A percentile compares a stretch with the other conserved stretches of the same genome.
phyloP scores from a whole-genome alignment of 306 rosid species.

The Canavalia ensiformis region DNA sequence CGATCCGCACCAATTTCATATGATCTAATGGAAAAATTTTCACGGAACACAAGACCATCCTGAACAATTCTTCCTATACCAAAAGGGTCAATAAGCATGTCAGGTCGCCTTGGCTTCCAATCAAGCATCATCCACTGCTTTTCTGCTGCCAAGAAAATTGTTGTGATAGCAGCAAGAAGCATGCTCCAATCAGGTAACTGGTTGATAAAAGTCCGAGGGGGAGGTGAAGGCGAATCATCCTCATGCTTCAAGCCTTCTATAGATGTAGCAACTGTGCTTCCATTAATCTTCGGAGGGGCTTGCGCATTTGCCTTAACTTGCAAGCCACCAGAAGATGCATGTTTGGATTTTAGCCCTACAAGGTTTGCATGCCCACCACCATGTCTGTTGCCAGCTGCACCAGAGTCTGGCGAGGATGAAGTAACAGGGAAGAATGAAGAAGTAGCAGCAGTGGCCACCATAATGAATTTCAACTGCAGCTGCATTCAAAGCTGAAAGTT shows the following conservation, averaged over 20 bases:
- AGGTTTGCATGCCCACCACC: constrained; percentile 62
- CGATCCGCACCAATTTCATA: constrained; percentile 99
- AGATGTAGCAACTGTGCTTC: constrained; percentile 67
- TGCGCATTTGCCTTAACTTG: constrained; percentile 90
- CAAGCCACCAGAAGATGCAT: constrained; percentile 68
- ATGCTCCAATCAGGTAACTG: constrained; percentile 99
- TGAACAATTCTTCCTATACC: constrained; percentile 93
- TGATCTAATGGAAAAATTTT: constrained; percentile 94
- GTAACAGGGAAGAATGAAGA: constrained; percentile 73
- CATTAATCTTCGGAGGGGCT: constrained; percentile 91
- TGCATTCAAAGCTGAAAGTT: constrained; percentile 41
- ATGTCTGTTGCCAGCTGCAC: constrained; percentile 58
- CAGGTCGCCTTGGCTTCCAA: constrained; percentile 97
- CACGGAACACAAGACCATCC: constrained; percentile 93
- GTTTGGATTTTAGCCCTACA: constrained; percentile 69
- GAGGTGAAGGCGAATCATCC: constrained; percentile 65
- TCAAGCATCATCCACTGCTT: constrained; percentile 99
- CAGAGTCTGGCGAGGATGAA: constrained; percentile 65
- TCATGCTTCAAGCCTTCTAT: constrained; percentile 69
- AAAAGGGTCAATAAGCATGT: constrained; percentile 92
- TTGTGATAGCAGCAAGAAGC: constrained; percentile 99
- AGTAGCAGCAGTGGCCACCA: constrained; percentile 95
- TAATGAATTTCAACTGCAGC: constrained; percentile 56
- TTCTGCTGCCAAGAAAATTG: constrained; percentile 98
- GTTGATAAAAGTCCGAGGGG: constrained; percentile 91